These are phyloP conservation scores for Citeromyces hawaiiensis DNA, from an alignment of 1,139 yeast species.

Conservation along the genomic window DNA sequence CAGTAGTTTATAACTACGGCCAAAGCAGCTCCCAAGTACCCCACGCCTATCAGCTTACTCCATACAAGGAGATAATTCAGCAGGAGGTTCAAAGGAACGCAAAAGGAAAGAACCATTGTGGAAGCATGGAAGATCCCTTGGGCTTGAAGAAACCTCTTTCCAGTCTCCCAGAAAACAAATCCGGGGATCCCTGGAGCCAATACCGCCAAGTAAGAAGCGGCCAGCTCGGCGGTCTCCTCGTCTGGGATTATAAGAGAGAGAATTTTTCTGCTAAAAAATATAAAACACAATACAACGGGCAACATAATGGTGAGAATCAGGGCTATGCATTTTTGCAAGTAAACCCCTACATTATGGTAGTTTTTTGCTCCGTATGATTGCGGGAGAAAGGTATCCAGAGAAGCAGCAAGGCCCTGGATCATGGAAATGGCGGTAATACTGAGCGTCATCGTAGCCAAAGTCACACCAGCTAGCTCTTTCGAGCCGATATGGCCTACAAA, in stretches of 20 bases:
- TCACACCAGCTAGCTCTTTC: conserved; percentile 59
- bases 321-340: conserved; percentile 51
- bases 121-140: conserved; percentile 76
- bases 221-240: conserved; percentile 33
- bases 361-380: conserved; percentile 65
- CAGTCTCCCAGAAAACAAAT: conserved; percentile 56
- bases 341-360: conserved; percentile 47
- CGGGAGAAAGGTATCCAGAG: conserved; percentile 66
- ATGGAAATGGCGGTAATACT: conserved; percentile 63
- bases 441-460: conserved; percentile 64
- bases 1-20: conserved; percentile 62
- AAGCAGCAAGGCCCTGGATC: conserved; percentile 62
- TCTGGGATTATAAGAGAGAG: conserved; percentile 35
- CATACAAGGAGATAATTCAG: conserved; percentile 56
- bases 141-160: conserved; percentile 60
- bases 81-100: conserved; percentile 60
- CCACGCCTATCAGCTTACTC: conserved; percentile 42
- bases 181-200: conserved; percentile 59
- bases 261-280: conserved; percentile 32
- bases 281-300: conserved; percentile 50
- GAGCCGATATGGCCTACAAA: conserved; percentile 80
- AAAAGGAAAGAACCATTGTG: conserved; percentile 50
- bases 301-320: conserved; percentile 39
- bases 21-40: conserved; percentile 66
- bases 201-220: conserved; percentile 39